phyloP scores from a whole-genome alignment of 257 asterid species.

The Paraleonurus japonicus region DNA sequence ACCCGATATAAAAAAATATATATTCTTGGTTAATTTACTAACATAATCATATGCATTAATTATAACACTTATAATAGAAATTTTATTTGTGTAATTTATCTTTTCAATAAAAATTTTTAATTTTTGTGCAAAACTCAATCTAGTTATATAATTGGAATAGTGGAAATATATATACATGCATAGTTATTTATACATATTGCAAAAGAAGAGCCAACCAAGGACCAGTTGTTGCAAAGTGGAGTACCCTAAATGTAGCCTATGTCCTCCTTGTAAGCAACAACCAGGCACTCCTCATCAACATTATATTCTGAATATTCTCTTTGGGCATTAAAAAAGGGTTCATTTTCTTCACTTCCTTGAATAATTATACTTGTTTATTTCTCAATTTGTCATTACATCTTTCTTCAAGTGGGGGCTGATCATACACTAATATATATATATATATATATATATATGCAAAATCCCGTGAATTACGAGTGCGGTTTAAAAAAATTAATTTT shows the following conservation, averaged over 20 bases:
- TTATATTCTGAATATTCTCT: constrained; percentile 23
- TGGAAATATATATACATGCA: neutral
- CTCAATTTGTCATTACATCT: constrained; percentile 43
- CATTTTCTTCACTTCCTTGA: constrained; percentile 20
- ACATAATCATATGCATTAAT: too few relatives aligned
- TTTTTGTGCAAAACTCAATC: too few relatives aligned
- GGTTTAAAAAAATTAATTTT: too few relatives aligned
- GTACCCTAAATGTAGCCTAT: constrained; percentile 31
- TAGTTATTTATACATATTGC: neutral
- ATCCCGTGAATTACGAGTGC: too few relatives aligned
- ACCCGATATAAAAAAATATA: too few relatives aligned
- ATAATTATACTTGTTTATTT: constrained; percentile 34
- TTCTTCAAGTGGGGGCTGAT: constrained; percentile 38
- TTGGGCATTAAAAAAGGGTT: constrained; percentile 7
- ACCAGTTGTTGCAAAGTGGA: constrained; percentile 13
- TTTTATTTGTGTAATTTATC: too few relatives aligned
- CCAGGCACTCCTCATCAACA: neutral
- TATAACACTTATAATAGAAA: too few relatives aligned
- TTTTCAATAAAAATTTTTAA: too few relatives aligned
- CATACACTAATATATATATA: neutral
- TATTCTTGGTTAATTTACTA: too few relatives aligned
- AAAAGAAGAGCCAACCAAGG: constrained; percentile 19
- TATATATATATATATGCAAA: too few relatives aligned
- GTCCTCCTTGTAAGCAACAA: constrained; percentile 46
- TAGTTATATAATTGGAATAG: too few relatives aligned